Conservation (phyloP, 306 rosid species). For the Argentina anserina region DNA sequence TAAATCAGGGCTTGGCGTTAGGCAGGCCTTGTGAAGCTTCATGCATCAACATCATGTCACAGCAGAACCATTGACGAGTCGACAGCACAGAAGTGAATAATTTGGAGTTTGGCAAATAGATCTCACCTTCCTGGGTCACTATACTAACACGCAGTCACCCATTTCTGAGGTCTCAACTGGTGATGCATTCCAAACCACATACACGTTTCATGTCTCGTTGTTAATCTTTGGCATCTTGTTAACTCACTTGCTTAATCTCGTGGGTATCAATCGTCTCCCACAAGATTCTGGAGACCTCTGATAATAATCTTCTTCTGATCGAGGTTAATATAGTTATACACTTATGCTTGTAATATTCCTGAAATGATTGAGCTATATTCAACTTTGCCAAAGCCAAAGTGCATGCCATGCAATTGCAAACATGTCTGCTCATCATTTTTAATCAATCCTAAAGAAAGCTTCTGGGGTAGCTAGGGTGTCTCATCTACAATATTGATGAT, state of each 20-base stretch:
- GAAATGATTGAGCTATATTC: not conserved
- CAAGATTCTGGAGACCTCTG: slow-evolving; percentile 6
- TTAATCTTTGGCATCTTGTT: not conserved
- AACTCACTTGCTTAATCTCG: not conserved
- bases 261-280: not conserved
- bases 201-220: slow-evolving; percentile 16
- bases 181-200: not conserved
- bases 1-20: too few species aligned
- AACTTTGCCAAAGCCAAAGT: not conserved
- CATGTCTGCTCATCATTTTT: not conserved
- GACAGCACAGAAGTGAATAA: not conserved
- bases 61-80: not conserved
- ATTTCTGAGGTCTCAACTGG: not conserved
- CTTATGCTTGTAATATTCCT: not conserved
- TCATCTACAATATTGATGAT: not conserved
- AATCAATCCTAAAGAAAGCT: not conserved
- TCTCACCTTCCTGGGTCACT: not conserved
- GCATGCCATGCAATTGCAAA: not conserved
- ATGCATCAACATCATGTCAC: slow-evolving; percentile 10
- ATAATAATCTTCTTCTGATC: not conserved
- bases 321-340: not conserved
- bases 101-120: not conserved
- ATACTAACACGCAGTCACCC: not conserved
- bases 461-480: not conserved
- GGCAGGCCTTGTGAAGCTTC: slow-evolving; percentile 20